These are phyloP conservation scores for Amphicarpaea edgeworthii DNA, from an alignment of 306 rosid genomes.

Conservation along the genomic window DNA sequence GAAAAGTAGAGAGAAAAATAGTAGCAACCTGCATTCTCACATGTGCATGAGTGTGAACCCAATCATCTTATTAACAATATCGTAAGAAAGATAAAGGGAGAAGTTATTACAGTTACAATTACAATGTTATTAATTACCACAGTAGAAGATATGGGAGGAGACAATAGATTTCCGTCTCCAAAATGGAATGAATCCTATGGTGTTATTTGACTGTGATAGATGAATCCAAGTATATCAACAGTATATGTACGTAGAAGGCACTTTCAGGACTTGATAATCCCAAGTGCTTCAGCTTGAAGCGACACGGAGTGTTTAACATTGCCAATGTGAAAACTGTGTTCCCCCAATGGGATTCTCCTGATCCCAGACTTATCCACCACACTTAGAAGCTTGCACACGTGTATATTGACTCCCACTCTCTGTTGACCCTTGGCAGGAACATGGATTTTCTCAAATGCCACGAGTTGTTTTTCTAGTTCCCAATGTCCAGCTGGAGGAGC, in stretches of 20 bases:
- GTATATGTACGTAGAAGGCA: neutral
- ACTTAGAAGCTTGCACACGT: conserved; percentile 80
- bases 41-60: neutral
- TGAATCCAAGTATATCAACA: conserved; percentile 42
- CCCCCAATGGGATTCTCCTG: conserved; percentile 80
- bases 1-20: neutral
- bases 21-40: neutral
- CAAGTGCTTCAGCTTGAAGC: conserved; percentile 63
- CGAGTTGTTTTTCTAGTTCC: conserved; percentile 71
- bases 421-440: conserved; percentile 58
- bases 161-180: conserved; percentile 26
- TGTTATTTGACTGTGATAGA: conserved; percentile 14
- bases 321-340: conserved; percentile 70
- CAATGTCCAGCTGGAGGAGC: conserved; percentile 68
- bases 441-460: conserved; percentile 73
- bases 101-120: conserved; percentile 32
- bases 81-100: conserved; percentile 1
- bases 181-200: conserved; percentile 17
- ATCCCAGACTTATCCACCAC: conserved; percentile 79
- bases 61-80: conserved; percentile 37
- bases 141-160: neutral
- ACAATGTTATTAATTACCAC: too few relatives aligned
- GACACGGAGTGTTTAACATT: conserved; percentile 64
- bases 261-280: conserved; percentile 65
- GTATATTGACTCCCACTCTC: conserved; percentile 63